Conservation (phyloP, 2,329 filamentous ascomycete genomes). For the Diplocarpon mali region DNA sequence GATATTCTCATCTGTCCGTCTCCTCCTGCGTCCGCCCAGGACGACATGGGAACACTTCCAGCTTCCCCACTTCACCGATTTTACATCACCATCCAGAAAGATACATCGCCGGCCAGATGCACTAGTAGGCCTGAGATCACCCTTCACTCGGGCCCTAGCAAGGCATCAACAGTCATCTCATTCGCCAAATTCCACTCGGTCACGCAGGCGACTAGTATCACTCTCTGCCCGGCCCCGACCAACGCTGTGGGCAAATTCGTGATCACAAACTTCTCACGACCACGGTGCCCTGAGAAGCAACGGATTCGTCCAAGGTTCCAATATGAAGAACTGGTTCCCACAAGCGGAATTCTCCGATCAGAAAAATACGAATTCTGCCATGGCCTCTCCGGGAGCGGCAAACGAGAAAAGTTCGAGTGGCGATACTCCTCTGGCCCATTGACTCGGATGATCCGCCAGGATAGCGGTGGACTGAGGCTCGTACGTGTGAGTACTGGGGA, state of each 20-base stretch:
- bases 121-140: slow-evolving; percentile 17
- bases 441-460: slow-evolving; percentile 9
- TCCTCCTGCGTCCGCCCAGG: slow-evolving; percentile 14
- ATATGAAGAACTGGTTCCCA: slow-evolving; percentile 13
- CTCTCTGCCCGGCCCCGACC: slow-evolving; percentile 16
- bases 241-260: slow-evolving; percentile 5
- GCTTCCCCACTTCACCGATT: slow-evolving; percentile 20
- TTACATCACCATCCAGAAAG: slow-evolving; percentile 19
- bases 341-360: slow-evolving; percentile 16
- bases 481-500: slow-evolving; percentile 18
- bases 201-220: slow-evolving; percentile 19
- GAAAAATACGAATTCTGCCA: slow-evolving; percentile 20
- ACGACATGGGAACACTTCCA: slow-evolving; percentile 6
- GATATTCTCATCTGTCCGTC: slow-evolving; percentile 20
- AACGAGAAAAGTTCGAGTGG: slow-evolving; percentile 22
- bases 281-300: not conserved
- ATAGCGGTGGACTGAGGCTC: slow-evolving; percentile 19
- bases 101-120: slow-evolving; percentile 7
- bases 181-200: slow-evolving; percentile 20
- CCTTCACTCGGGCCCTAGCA: slow-evolving; percentile 18
- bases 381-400: slow-evolving; percentile 12
- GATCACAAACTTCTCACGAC: slow-evolving; percentile 6
- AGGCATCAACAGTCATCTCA: slow-evolving; percentile 15
- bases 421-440: slow-evolving; percentile 12
- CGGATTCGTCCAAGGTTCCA: slow-evolving; percentile 8